Base-by-base conservation (phyloP, 805 yeast genomes). In the Cyberlindnera mississippiensis region DNA sequence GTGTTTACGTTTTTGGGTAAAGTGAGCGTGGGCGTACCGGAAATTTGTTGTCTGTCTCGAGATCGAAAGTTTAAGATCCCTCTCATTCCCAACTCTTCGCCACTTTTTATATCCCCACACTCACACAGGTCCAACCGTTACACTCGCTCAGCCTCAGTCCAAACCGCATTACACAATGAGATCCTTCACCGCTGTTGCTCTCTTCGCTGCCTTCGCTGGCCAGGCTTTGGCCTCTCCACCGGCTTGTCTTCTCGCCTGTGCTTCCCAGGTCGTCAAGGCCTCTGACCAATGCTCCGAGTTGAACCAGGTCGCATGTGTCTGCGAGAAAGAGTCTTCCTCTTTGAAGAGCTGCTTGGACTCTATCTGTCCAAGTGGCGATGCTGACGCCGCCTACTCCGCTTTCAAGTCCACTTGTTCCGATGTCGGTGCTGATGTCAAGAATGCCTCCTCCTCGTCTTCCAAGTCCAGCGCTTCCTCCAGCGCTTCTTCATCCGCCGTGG, bases 231-330 rank as follows among this genome's bases (percentile, higher is more conserved):
- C 85, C 41, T 72, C 91, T 42, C 93, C 96, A 38, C 96, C 96
- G 46, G 96, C 96, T 29, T 89, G 96, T 72, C 68, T 89, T 52
- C 72, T 89, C 62, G 95, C 96, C 31, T 88, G 96, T 76, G 91
- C 85, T 45, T 75, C 87, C 43, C 73, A 77, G 56, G 90, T 84
- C 42, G 70, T 74, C 48, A 75, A 75, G 61, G 48, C 53, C 6
- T 72, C 80, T 13, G 64, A 76, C 32, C 46, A 67, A 35, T 85
- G 93, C 65, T 52, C 67, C 45, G 69, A 80, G 43, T 62, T 87
- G 62, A 76, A 75, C 62, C 78, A 84, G 57, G 69, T 86, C 51
- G 55, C 67, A 33, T 88, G 96, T 71, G 66, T 85, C 55, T 85
- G 95, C 66, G 62, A 72, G 33, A 68, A 69, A 41, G 78, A 84